A percentile compares a stretch with the other conserved stretches of the same genome.
These are phyloP conservation scores for Oryza brachyantha DNA, from an alignment of 176 grass and related monocot genomes.

Conservation along the genomic window DNA sequence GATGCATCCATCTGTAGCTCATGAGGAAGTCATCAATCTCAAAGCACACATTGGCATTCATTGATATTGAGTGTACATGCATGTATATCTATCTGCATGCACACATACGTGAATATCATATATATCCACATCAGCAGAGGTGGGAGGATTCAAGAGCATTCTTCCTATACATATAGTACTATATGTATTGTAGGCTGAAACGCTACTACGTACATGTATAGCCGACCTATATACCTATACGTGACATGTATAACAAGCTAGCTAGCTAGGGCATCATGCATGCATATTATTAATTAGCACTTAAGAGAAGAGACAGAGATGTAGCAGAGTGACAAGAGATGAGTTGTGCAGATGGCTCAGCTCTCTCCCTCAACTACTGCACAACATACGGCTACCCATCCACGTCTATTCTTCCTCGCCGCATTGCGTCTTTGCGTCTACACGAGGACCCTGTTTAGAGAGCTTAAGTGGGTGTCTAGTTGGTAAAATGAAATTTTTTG, in stretches of 20 bases:
- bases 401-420: background rate
- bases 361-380: constrained; percentile 5
- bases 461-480: no score
- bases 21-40: background rate
- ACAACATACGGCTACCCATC: background rate
- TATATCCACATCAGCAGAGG: background rate
- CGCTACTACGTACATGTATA: background rate
- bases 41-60: constrained; percentile 28
- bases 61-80: background rate
- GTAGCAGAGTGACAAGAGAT: constrained; percentile 37
- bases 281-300: constrained; percentile 18
- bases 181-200: constrained; percentile 29
- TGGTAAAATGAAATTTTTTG: no score
- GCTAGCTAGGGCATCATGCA: background rate
- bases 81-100: no score
- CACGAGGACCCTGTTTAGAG: no score
- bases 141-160: constrained; percentile 17
- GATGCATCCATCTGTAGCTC: background rate
- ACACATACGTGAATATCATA: background rate
- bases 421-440: no score
- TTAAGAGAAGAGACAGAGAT: constrained; percentile 31
- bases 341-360: constrained; percentile 34
- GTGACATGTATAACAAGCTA: constrained; percentile 36
- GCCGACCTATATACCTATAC: constrained; percentile 23
- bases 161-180: background rate